Evolutionary conservation across 179 eudicot species (phyloP), one percentile per base, ranked within the genome.

Genomic region (Heliamphora ciliata): DNA sequence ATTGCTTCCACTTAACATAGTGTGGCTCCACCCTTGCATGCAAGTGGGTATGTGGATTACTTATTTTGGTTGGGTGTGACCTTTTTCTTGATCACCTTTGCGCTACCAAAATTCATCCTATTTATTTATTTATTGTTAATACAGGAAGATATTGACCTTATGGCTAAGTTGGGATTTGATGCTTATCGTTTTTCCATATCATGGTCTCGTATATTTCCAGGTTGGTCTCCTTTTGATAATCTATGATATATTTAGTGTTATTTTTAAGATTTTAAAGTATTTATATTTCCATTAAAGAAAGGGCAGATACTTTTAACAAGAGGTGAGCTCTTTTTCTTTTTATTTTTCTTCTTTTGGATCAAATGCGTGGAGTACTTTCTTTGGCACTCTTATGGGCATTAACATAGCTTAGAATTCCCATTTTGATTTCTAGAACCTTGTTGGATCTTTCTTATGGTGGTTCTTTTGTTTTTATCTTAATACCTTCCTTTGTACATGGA

Each of bases 111-210:
- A 14, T 31, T 48, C 18, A 44, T 44, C 51, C 75, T 61, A 6
- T 74, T 31, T 2, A 67, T 51, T 40, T 10, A 3, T 18, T 14
- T 78, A n/a, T 73, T 56, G 24, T 69, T 15, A 83, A 88, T 75
- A 70, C 90, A 93, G 94, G 97, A 93, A 81, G 97, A 93, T 85
- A 88, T 93, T 77, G 84, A 90, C 79, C 93, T 93, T 80, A 90
- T 93, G 76, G 85, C 91, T 74, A 90, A 69, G 85, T 61, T 91
- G 90, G 97, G 97, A 77, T 90, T 93, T 84, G 77, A 78, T 48
- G 91, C 93, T 0, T 91, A 91, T 83, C 90, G 97, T 65, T 91
- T 93, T 87, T 93, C 97, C 61, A 89, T 93, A 84, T 90, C 97
- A 44, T 93, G 97, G 97, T 85, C 92, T 52, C 93, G 97, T 11